Percentiles rank a stretch among this genome's conserved stretches.
Evolutionary conservation across 352 stramenopile species (phyloP).

Genomic region (Pythium grandisporangium): DNA sequence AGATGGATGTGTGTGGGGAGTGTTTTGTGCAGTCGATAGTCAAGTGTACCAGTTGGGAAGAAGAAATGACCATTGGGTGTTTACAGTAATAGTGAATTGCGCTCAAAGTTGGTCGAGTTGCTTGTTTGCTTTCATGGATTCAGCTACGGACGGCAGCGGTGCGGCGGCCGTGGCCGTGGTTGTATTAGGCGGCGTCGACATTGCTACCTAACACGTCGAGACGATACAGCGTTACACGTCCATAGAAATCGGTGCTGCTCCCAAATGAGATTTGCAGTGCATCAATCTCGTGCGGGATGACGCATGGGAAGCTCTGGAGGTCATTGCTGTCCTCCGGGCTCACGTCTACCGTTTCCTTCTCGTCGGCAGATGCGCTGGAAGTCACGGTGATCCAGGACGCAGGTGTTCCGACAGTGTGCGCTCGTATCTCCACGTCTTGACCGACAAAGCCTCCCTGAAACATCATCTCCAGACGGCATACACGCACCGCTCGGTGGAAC

Average conservation of each 20-base stretch:
- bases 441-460: slow-evolving; percentile 74
- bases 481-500: slow-evolving; percentile 41
- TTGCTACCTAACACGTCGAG: slow-evolving; percentile 39
- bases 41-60: too few species aligned
- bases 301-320: slow-evolving; percentile 31
- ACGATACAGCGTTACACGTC: slow-evolving; percentile 57
- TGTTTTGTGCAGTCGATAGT: neutral
- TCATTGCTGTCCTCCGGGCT: slow-evolving; percentile 46
- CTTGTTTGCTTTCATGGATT: too few species aligned
- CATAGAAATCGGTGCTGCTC: slow-evolving; percentile 67
- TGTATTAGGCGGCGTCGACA: too few species aligned
- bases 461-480: slow-evolving; percentile 39
- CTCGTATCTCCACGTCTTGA: slow-evolving; percentile 40
- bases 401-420: slow-evolving; percentile 6
- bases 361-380: slow-evolving; percentile 14
- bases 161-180: too few species aligned
- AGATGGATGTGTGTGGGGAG: too few species aligned
- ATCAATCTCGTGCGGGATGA: slow-evolving; percentile 14
- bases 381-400: neutral
- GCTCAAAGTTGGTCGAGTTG: too few species aligned
- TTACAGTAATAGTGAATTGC: neutral
- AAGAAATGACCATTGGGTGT: neutral
- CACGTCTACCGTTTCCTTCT: slow-evolving; percentile 12
- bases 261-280: slow-evolving; percentile 41
- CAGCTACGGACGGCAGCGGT: too few species aligned